Base-by-base conservation (phyloP, 768 basidiomycete genomes). In the Rhodotorula babjevae region DNA sequence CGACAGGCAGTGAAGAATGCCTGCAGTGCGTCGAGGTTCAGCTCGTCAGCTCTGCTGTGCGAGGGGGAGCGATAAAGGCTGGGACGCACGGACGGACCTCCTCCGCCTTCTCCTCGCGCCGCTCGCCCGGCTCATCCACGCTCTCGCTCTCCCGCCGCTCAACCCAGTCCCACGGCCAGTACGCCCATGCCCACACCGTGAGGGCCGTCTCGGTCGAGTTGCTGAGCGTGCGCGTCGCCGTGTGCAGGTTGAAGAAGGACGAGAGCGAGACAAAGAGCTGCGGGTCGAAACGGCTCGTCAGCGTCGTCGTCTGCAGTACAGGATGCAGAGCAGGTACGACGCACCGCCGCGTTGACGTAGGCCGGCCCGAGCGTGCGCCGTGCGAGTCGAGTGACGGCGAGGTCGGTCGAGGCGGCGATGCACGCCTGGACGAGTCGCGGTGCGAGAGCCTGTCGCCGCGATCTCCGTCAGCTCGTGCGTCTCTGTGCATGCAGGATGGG, bases 121-220 rank as follows among this genome's bases (percentile, higher is more conserved):
- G 23, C 50, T 52, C 25, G 7, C 10, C 25, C 25, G 4, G 6
- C 50, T 52, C 25, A 6, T 9, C 50, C 23, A 9, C 8, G 10
- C 8, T 33, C 21, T 23, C 55, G 56, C 21, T 9, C 44, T 46
- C 36, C 5, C 36, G 36, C 5, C 36, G 36, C 36, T 57, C 56
- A 33, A 36, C 6, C 31, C 31, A 31, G 3, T 42, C 44, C 60
- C 82, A 79, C 0, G 83, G 93, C 81, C 90, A 97, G 78, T 85
- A 85, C 21, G 84, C 82, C 67, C 95, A 84, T 2, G 93, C 94
- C 55, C 89, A 81, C 0, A 88, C 88, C 0, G 90, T 90, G 56
- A 98, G 82, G 0, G 91, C 87, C 0, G 93, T 93, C 79, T 99
- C 96, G 40, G 94, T 82, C 21, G 93, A 94, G 79, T 97, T 99